A percentile compares a stretch with the other conserved stretches of the same genome.
Evolutionary conservation across 345 rosid species (phyloP).

Genomic region (Ceriops tagal): DNA sequence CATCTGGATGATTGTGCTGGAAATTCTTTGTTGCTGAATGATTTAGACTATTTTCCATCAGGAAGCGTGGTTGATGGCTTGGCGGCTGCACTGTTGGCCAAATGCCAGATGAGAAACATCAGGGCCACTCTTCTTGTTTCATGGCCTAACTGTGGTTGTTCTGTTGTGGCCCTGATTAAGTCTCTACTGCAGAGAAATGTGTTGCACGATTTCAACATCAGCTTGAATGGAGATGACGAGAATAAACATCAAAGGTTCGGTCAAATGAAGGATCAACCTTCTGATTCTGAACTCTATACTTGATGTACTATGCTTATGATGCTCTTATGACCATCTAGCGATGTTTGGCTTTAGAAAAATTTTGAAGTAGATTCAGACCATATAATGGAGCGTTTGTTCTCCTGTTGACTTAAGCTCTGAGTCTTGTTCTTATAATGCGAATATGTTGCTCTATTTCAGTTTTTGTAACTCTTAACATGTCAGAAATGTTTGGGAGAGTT

Average conservation of each 20-base stretch:
- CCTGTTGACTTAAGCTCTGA: background rate
- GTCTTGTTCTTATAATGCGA: background rate
- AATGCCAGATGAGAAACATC: conserved; percentile 65
- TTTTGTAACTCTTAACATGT: background rate
- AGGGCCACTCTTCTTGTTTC: conserved; percentile 68
- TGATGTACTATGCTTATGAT: conserved; percentile 17
- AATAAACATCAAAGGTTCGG: conserved; percentile 26
- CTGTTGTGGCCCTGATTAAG: conserved; percentile 46
- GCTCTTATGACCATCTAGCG: background rate
- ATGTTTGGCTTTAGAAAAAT: background rate
- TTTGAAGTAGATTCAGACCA: background rate
- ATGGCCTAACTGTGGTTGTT: conserved; percentile 72
- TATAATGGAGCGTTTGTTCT: background rate
- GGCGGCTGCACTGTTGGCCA: conserved; percentile 73
- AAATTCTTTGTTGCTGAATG: conserved; percentile 36
- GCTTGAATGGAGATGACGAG: conserved; percentile 19
- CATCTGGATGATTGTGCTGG: conserved; percentile 21
- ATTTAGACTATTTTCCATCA: conserved; percentile 76
- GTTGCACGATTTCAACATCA: conserved; percentile 42
- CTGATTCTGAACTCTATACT: conserved; percentile 60
- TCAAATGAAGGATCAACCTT: conserved; percentile 40
- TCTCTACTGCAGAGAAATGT: conserved; percentile 47
- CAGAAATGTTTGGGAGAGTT: too few species aligned
- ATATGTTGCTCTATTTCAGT: background rate
- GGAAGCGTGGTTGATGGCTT: conserved; percentile 86